A percentile compares a stretch with the other conserved stretches of the same genome.
These are phyloP conservation scores for Boletus edulis DNA, from an alignment of 768 basidiomycete species.

Conservation along the genomic window DNA sequence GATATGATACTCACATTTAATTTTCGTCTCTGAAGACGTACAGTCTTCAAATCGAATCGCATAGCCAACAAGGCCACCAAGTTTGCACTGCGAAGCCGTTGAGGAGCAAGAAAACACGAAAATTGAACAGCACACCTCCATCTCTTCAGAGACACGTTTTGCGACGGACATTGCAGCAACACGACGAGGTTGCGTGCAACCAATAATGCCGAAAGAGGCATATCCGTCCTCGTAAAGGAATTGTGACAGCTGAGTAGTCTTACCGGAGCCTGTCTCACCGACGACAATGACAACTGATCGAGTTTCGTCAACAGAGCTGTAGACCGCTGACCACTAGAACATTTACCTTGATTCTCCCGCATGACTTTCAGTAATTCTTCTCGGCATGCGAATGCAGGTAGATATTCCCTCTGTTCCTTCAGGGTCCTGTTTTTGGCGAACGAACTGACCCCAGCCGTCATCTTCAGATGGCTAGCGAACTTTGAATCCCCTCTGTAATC, in stretches of 20 bases:
- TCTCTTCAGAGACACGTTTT: conserved; percentile 99
- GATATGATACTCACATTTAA: conserved; percentile 74
- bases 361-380: conserved; percentile 88
- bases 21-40: conserved; percentile 89
- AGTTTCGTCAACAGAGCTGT: not conserved
- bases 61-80: conserved; percentile 91
- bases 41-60: conserved; percentile 99
- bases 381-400: conserved; percentile 96
- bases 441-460: conserved; percentile 69
- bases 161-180: conserved; percentile 99
- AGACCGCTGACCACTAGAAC: not conserved
- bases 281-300: conserved; percentile 84
- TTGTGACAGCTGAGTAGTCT: conserved; percentile 95
- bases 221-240: conserved; percentile 98
- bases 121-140: conserved; percentile 65
- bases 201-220: conserved; percentile 83
- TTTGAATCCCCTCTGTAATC: conserved; percentile 93
- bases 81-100: conserved; percentile 60
- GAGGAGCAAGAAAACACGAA: not conserved
- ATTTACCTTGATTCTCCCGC: conserved; percentile 90
- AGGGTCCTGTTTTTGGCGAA: conserved; percentile 82
- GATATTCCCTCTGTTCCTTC: conserved; percentile 93
- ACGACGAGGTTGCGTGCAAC: conserved; percentile 97
- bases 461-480: conserved; percentile 92
- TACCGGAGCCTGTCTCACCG: conserved; percentile 99